These are phyloP conservation scores for Talaromyces adpressus DNA, from an alignment of 495 filamentous ascomycete genomes.

Conservation along the genomic window DNA sequence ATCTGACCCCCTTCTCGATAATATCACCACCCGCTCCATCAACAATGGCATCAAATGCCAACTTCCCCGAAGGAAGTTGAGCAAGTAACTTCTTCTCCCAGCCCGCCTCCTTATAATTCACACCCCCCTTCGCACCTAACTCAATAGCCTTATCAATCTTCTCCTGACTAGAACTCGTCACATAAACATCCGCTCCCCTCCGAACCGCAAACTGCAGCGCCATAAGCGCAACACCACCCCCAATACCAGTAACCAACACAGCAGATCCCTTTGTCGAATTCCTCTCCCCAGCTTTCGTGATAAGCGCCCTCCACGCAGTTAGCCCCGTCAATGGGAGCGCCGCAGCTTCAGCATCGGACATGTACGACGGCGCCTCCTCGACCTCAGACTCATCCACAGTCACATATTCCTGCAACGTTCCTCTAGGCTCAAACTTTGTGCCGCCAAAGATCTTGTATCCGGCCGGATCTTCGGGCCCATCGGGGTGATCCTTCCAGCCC, in stretches of 20 bases:
- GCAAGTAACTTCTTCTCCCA: slow-evolving; percentile 64
- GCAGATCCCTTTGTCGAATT: slow-evolving; percentile 54
- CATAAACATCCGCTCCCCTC: slow-evolving; percentile 58
- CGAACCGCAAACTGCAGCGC: slow-evolving; percentile 64
- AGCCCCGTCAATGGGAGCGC: slow-evolving; percentile 74
- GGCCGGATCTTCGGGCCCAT: slow-evolving; percentile 60
- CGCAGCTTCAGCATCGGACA: slow-evolving; percentile 65
- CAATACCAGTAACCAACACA: slow-evolving; percentile 70
- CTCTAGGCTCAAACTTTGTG: slow-evolving; percentile 51
- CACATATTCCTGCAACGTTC: slow-evolving; percentile 65
- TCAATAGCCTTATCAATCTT: slow-evolving; percentile 59
- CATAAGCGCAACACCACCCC: slow-evolving; percentile 69
- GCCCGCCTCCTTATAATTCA: slow-evolving; percentile 54
- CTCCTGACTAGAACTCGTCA: slow-evolving; percentile 55
- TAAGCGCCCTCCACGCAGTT: slow-evolving; percentile 80
- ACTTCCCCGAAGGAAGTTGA: slow-evolving; percentile 46
- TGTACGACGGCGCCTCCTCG: slow-evolving; percentile 64
- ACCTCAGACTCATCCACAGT: slow-evolving; percentile 64
- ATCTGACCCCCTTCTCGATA: slow-evolving; percentile 45
- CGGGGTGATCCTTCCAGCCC: slow-evolving; percentile 65
- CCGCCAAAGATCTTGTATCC: slow-evolving; percentile 68
- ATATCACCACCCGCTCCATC: slow-evolving; percentile 75
- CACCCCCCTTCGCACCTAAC: slow-evolving; percentile 63
- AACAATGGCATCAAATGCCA: slow-evolving; percentile 61
- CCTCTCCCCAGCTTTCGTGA: slow-evolving; percentile 56